A percentile compares a stretch with the other conserved stretches of the same genome.
Conservation (phyloP, 768 basidiomycete species). For the Boletus edulis region DNA sequence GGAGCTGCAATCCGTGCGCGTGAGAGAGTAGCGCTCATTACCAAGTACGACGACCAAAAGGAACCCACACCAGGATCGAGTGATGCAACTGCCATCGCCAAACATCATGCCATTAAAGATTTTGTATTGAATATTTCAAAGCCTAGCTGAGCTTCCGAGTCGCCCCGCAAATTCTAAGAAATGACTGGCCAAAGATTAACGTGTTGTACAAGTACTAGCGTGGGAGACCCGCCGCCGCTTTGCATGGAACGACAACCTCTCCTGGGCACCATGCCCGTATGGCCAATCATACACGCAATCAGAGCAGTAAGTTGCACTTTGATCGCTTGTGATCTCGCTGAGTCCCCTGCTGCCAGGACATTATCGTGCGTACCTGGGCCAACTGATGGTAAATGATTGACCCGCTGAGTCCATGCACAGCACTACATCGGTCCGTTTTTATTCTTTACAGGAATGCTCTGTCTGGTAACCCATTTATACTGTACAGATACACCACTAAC, state of each 20-base stretch:
- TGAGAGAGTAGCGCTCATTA: no score
- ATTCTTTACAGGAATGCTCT: not conserved
- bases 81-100: no score
- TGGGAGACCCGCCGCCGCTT: not conserved
- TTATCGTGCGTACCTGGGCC: conserved; percentile 44
- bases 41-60: no score
- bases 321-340: not conserved
- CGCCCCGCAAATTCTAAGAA: no score
- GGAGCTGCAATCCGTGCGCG: no score
- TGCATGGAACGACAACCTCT: conserved; percentile 38
- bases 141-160: no score
- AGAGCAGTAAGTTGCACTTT: conserved; percentile 41
- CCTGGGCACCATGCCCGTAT: conserved; percentile 60
- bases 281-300: conserved; percentile 81
- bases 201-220: not conserved
- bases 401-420: conserved; percentile 34
- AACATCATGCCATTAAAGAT: no score
- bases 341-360: conserved; percentile 45
- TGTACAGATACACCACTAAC: conserved; percentile 76
- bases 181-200: no score
- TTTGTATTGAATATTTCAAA: no score
- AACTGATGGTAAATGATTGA: not conserved
- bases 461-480: not conserved
- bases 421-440: conserved; percentile 62
- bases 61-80: no score